Percentiles rank a stretch among this genome's conserved stretches.
These are phyloP conservation scores for Puccinia triticina DNA, from an alignment of 1,284 basidiomycete genomes.

Conservation along the genomic window DNA sequence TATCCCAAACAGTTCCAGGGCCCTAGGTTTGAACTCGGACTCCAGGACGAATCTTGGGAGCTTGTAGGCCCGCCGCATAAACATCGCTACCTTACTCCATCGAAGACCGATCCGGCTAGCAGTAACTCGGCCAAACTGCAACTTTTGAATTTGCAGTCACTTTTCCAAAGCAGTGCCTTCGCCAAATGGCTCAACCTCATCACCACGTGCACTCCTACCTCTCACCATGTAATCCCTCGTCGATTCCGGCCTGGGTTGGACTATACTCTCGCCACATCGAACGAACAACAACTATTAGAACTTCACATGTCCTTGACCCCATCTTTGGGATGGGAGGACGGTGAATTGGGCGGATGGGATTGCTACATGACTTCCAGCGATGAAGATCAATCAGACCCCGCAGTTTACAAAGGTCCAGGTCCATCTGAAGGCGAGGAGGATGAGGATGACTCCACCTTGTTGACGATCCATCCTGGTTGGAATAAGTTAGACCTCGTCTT, in stretches of 20 bases:
- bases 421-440: conserved; percentile 64
- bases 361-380: conserved; percentile 94
- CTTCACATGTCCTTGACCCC: conserved; percentile 88
- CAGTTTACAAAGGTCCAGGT: conserved; percentile 74
- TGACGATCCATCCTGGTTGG: conserved; percentile 87
- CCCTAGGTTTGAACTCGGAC: conserved; percentile 43
- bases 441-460: conserved; percentile 77
- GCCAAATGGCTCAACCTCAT: conserved; percentile 84
- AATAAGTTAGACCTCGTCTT: conserved; percentile 87
- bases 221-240: conserved; percentile 75
- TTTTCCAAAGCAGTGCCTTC: conserved; percentile 84
- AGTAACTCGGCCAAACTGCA: conserved; percentile 63
- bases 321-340: conserved; percentile 71
- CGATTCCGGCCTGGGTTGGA: conserved; percentile 90
- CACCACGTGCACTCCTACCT: conserved; percentile 74
- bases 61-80: conserved; percentile 88
- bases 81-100: conserved; percentile 74
- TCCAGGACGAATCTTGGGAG: conserved; percentile 67
- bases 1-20: conserved; percentile 13
- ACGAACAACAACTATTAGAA: conserved; percentile 79
- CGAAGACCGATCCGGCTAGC: conserved; percentile 30
- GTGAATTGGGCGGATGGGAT: conserved; percentile 93
- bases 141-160: conserved; percentile 67
- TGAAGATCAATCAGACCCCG: conserved; percentile 83
- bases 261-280: conserved; percentile 90